These are phyloP conservation scores for Wickerhamomyces alni DNA, from an alignment of 805 yeast species.

Conservation along the genomic window DNA sequence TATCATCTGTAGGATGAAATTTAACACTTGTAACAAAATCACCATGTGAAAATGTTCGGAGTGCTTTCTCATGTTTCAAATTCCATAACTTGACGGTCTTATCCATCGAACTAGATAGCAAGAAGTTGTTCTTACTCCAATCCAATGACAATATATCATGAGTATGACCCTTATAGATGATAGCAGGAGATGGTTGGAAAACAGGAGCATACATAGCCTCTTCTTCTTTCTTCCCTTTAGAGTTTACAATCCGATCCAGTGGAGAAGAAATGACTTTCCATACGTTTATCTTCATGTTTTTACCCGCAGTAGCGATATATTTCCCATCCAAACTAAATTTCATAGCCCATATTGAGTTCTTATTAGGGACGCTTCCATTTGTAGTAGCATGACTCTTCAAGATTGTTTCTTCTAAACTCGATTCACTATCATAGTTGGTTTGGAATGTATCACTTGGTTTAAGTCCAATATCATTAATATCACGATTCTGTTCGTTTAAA, in stretches of 20 bases:
- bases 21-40: slow-evolving; percentile 77
- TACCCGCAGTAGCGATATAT: slow-evolving; percentile 79
- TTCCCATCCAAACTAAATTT: slow-evolving; percentile 77
- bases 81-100: slow-evolving; percentile 83
- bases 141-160: slow-evolving; percentile 68
- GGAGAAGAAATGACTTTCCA: slow-evolving; percentile 82
- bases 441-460: slow-evolving; percentile 5
- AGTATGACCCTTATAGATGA: slow-evolving; percentile 59
- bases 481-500: neutral
- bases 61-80: slow-evolving; percentile 54
- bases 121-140: slow-evolving; percentile 85
- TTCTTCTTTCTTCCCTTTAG: slow-evolving; percentile 3
- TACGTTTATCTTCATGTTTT: slow-evolving; percentile 58
- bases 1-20: slow-evolving; percentile 81
- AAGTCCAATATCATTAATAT: slow-evolving; percentile 2
- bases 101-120: slow-evolving; percentile 81
- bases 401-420: slow-evolving; percentile 1
- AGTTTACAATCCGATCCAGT: slow-evolving; percentile 44
- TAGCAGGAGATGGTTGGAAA: slow-evolving; percentile 60
- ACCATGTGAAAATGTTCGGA: slow-evolving; percentile 63
- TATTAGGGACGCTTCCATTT: neutral
- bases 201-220: slow-evolving; percentile 59
- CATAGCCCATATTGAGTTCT: slow-evolving; percentile 60
- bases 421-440: neutral
- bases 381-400: too few species aligned